Evolutionary conservation across 225 moss, liverwort and hornwort species (phyloP).

Genomic region (Neckera pumila): DNA sequence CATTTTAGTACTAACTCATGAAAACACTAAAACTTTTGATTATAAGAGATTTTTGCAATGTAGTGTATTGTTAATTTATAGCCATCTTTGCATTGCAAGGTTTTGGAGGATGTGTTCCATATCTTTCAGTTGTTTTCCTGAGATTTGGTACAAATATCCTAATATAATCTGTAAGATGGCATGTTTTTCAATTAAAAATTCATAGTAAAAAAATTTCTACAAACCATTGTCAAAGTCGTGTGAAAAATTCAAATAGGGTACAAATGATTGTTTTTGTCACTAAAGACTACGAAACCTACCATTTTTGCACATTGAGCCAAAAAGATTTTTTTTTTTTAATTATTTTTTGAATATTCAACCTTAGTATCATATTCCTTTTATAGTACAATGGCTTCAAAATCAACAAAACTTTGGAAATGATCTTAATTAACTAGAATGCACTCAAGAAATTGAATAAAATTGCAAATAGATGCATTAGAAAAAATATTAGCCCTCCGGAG

Average conservation of each 20-base stretch:
- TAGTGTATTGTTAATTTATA: not conserved
- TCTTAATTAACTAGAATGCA: not conserved
- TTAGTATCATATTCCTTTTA: not conserved
- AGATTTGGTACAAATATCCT: not conserved
- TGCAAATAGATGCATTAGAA: no score
- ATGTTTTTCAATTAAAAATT: not conserved
- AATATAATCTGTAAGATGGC: not conserved
- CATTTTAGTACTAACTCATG: not conserved
- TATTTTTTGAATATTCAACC: accelerated
- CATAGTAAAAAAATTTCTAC: not conserved
- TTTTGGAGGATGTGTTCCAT: not conserved
- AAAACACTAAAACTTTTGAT: not conserved
- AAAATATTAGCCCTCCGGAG: no score
- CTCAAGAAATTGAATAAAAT: not conserved
- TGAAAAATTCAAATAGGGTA: not conserved
- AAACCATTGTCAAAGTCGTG: not conserved
- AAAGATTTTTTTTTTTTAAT: no score
- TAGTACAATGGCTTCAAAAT: not conserved
- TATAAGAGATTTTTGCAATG: not conserved
- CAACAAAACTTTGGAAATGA: no score
- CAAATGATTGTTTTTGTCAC: not conserved
- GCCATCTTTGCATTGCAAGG: not conserved
- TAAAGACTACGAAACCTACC: accelerated
- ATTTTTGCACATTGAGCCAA: not conserved
- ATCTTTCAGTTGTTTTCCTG: not conserved